Evolutionary conservation across 768 basidiomycete species (phyloP).

Genomic region (Lactarius quietus): DNA sequence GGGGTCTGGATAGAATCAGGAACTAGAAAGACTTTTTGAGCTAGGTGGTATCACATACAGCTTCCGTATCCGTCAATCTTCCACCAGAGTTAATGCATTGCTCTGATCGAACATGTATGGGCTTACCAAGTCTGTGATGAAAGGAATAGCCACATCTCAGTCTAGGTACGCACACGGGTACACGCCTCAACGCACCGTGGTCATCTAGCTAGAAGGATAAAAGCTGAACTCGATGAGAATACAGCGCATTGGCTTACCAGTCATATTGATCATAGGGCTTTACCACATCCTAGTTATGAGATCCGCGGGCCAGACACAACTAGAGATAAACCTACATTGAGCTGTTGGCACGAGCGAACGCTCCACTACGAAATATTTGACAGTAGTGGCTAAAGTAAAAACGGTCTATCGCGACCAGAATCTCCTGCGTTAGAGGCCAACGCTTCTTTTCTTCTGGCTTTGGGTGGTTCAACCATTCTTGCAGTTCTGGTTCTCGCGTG

Average conservation of each 20-base stretch:
- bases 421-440: constrained; percentile 64
- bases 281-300: background rate
- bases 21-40: constrained; percentile 2
- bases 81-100: background rate
- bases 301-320: background rate
- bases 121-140: constrained; percentile 16
- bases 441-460: constrained; percentile 57
- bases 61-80: constrained; percentile 84
- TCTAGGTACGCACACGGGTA: background rate
- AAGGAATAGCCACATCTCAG: background rate
- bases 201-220: constrained; percentile 51
- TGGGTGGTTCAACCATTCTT: constrained; percentile 71
- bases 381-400: constrained; percentile 94
- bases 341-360: constrained; percentile 87
- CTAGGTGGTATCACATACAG: constrained; percentile 47
- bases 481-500: constrained; percentile 83
- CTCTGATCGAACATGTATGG: background rate
- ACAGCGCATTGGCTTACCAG: constrained; percentile 44
- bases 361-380: constrained; percentile 77
- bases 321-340: constrained; percentile 61
- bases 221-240: constrained; percentile 8
- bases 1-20: constrained; percentile 52
- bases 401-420: constrained; percentile 72
- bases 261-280: constrained; percentile 87
- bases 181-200: constrained; percentile 53